phyloP scores from a whole-genome alignment of 2,329 filamentous ascomycete genomes.

The Scytalidium lignicola region DNA sequence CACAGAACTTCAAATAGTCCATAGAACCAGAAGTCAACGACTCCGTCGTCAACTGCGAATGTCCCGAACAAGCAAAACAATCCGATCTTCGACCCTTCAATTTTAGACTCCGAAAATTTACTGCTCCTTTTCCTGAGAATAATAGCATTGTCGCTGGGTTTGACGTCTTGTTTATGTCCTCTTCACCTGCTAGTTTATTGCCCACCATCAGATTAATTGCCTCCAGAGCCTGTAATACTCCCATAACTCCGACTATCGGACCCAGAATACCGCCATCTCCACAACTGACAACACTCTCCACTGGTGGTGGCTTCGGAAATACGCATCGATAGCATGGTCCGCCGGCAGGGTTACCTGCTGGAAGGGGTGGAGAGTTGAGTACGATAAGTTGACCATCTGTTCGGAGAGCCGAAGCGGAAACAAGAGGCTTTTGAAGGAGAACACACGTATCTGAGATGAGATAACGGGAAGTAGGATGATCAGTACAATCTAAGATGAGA shows the following conservation, averaged over 20 bases:
- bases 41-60: constrained; percentile 51
- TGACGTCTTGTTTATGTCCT: constrained; percentile 15
- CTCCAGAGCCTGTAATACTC: constrained; percentile 84
- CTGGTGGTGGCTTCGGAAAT: constrained; percentile 81
- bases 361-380: constrained; percentile 71
- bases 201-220: constrained; percentile 73
- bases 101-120: constrained; percentile 67
- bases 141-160: constrained; percentile 30
- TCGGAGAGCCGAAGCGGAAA: constrained; percentile 84
- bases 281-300: constrained; percentile 77
- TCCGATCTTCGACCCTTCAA: constrained; percentile 62
- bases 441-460: constrained; percentile 89
- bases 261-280: constrained; percentile 91
- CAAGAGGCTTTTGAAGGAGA: constrained; percentile 69
- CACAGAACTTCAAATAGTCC: constrained; percentile 86
- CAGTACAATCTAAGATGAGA: constrained; percentile 88
- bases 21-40: constrained; percentile 60
- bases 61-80: constrained; percentile 70
- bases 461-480: constrained; percentile 87
- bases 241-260: constrained; percentile 90
- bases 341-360: constrained; percentile 50
- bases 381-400: constrained; percentile 88
- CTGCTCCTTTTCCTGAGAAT: constrained; percentile 48
- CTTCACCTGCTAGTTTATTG: constrained; percentile 16
- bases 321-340: constrained; percentile 93